Conservation (phyloP, 805 yeast genomes). For the Saturnispora kantuleensis region DNA sequence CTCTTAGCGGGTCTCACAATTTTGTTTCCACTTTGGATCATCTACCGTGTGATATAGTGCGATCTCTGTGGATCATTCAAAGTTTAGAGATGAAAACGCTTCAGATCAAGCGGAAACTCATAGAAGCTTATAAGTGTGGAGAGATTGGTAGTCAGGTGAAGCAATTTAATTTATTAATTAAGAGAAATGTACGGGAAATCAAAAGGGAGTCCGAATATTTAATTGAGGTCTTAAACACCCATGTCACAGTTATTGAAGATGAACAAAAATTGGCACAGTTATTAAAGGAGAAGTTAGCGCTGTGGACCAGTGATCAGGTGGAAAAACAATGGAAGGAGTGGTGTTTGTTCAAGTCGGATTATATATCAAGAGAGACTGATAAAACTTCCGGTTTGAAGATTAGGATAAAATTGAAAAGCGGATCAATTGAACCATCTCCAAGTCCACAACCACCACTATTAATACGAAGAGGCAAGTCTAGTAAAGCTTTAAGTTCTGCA, state of each 20-base stretch:
- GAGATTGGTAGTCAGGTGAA: background rate
- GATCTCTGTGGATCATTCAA: slow-evolving; percentile 30
- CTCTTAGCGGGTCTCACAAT: slow-evolving; percentile 26
- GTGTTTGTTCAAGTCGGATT: slow-evolving; percentile 19
- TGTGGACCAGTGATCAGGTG: slow-evolving; percentile 14
- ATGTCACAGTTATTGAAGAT: slow-evolving; percentile 17
- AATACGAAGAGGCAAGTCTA: background rate
- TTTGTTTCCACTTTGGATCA: slow-evolving; percentile 30
- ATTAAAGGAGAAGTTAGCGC: slow-evolving; percentile 6
- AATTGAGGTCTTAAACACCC: slow-evolving; percentile 14
- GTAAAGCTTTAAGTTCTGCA: background rate
- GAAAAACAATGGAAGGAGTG: slow-evolving; percentile 16
- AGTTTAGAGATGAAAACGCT: slow-evolving; percentile 21
- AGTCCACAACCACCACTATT: background rate
- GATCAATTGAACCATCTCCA: background rate
- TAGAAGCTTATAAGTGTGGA: too few relatives aligned
- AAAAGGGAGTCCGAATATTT: slow-evolving; percentile 21
- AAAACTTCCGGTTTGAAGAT: background rate
- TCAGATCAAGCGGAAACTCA: slow-evolving; percentile 4
- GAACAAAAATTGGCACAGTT: slow-evolving; percentile 13
- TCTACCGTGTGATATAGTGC: slow-evolving; percentile 30
- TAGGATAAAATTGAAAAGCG: background rate
- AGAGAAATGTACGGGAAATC: slow-evolving; percentile 19
- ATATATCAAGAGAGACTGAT: background rate
- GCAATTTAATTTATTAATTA: slow-evolving; percentile 7